Evolutionary conservation across 345 rosid species (phyloP).

Genomic region (Salix exigua): DNA sequence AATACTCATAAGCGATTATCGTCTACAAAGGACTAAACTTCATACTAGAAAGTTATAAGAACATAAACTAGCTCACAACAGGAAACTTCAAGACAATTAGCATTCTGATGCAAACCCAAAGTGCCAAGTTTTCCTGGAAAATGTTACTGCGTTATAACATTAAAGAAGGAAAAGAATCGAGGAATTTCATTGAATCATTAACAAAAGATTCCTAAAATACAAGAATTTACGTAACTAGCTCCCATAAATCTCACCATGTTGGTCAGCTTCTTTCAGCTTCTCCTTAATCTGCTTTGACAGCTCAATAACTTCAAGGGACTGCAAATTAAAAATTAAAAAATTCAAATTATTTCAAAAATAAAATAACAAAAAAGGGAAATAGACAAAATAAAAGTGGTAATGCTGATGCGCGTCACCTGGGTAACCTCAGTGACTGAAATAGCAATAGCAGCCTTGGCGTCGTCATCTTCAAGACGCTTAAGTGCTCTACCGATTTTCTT

Average conservation of each 20-base stretch:
- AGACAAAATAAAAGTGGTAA: background rate
- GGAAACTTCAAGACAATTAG: background rate
- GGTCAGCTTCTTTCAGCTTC: conserved; percentile 91
- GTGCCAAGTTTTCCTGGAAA: background rate
- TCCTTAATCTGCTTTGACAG: conserved; percentile 88
- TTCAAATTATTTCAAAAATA: background rate
- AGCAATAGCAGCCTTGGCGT: conserved; percentile 99
- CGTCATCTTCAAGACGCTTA: conserved; percentile 98
- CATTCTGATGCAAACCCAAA: background rate
- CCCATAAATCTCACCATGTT: conserved; percentile 44
- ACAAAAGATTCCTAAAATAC: background rate
- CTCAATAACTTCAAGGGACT: conserved; percentile 78
- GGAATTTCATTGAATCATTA: background rate
- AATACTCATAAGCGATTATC: too few relatives aligned
- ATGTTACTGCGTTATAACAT: background rate
- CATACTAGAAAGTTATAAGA: background rate
- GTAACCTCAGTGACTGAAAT: conserved; percentile 97
- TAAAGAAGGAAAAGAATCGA: background rate
- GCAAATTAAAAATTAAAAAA: conserved; percentile 22
- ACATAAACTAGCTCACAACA: background rate
- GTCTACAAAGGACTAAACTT: background rate
- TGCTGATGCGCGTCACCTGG: conserved; percentile 45
- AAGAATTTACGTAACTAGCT: background rate
- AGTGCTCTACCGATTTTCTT: conserved; percentile 94
- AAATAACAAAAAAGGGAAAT: background rate